A percentile compares a stretch with the other conserved stretches of the same genome.
Evolutionary conservation across 768 basidiomycete genomes (phyloP).

Genomic region (Russula emetica): DNA sequence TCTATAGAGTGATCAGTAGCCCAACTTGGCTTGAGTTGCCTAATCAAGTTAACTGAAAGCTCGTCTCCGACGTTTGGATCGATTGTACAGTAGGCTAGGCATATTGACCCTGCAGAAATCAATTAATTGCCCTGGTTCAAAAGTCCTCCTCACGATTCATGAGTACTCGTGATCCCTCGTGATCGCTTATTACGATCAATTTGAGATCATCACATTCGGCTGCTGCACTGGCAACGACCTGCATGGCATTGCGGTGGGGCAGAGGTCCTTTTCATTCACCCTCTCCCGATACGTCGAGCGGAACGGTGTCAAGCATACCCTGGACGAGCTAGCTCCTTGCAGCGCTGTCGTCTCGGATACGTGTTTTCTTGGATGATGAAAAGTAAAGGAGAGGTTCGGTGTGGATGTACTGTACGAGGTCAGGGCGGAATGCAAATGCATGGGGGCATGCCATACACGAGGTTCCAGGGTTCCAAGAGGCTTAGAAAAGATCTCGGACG

Average conservation of each 20-base stretch:
- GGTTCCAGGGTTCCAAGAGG: not conserved
- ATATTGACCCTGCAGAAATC: not conserved
- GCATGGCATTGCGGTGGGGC: not conserved
- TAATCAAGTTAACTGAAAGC: not conserved
- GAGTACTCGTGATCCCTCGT: not conserved
- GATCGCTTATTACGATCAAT: not conserved
- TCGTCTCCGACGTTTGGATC: constrained; percentile 6
- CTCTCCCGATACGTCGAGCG: not conserved
- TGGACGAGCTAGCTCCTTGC: not conserved
- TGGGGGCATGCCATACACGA: not conserved
- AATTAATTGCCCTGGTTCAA: not conserved
- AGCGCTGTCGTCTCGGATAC: not conserved
- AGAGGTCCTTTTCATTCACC: not conserved
- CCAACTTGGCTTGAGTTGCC: not conserved
- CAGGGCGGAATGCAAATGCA: not conserved
- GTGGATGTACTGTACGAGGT: not conserved
- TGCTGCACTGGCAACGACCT: not conserved
- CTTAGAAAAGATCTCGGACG: not conserved
- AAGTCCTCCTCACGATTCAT: too few species aligned
- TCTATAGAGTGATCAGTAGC: not conserved
- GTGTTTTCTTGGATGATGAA: not conserved
- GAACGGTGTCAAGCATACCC: not conserved
- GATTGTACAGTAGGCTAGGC: not conserved
- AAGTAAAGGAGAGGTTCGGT: not conserved
- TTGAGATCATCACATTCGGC: not conserved